phyloP scores from a whole-genome alignment of 768 basidiomycete genomes.

The Hirschioporus abietinus region DNA sequence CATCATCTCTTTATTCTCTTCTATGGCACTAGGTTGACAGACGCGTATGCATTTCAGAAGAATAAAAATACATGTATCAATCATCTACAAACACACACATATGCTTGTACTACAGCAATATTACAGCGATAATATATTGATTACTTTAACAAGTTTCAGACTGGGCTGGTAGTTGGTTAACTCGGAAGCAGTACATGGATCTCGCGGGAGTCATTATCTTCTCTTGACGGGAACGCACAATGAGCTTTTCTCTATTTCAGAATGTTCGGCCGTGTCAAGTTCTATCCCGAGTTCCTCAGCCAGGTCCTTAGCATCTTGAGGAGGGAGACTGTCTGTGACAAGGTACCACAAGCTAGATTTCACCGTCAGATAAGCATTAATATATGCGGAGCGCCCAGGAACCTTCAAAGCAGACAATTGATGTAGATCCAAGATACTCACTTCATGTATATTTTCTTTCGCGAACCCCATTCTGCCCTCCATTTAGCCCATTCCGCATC shows the following conservation, averaged over 20 bases:
- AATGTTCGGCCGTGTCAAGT: slow-evolving; percentile 68
- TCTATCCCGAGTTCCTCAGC: slow-evolving; percentile 82
- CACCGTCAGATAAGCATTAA: neutral
- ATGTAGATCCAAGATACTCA: slow-evolving; percentile 31
- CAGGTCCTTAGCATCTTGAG: slow-evolving; percentile 58
- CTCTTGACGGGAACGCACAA: slow-evolving; percentile 34
- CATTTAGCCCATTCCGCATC: slow-evolving; percentile 75
- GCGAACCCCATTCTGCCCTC: slow-evolving; percentile 73
- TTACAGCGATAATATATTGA: neutral
- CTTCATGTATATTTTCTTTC: slow-evolving; percentile 74
- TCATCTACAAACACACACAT: neutral
- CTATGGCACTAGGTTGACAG: neutral
- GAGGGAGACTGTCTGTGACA: slow-evolving; percentile 60
- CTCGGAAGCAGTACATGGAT: neutral
- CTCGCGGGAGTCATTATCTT: neutral
- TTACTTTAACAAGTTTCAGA: neutral
- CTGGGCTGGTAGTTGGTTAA: neutral
- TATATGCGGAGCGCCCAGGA: neutral
- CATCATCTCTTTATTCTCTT: neutral
- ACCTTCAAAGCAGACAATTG: slow-evolving; percentile 8
- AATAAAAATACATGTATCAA: neutral
- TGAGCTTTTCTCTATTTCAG: slow-evolving; percentile 54
- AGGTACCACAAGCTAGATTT: slow-evolving; percentile 65
- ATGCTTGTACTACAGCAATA: neutral
- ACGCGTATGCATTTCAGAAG: neutral